A percentile compares a stretch with the other conserved stretches of the same genome.
Conservation (phyloP, 176 grass and related monocot species). For the Aegilops longissima region DNA sequence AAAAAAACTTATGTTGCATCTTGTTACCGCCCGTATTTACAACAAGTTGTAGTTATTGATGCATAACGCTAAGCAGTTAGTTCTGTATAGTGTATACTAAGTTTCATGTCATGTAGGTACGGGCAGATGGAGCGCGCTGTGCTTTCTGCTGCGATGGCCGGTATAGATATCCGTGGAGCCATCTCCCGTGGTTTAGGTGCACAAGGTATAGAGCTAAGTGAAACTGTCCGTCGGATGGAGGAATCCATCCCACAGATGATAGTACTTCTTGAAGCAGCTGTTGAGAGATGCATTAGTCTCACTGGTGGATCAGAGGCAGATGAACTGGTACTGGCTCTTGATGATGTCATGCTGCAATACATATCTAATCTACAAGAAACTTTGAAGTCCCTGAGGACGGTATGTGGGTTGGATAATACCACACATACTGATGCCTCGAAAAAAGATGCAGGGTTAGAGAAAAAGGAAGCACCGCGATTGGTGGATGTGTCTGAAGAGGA, state of each 20-base stretch:
- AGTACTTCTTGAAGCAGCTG: constrained; percentile 89
- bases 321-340: constrained; percentile 83
- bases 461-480: constrained; percentile 52
- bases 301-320: constrained; percentile 94
- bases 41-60: neutral
- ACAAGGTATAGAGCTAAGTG: constrained; percentile 98
- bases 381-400: constrained; percentile 77
- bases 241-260: constrained; percentile 95
- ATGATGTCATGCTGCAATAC: constrained; percentile 92
- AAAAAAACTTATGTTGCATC: neutral
- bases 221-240: constrained; percentile 98
- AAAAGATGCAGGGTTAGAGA: constrained; percentile 59
- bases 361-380: constrained; percentile 94
- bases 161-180: constrained; percentile 89
- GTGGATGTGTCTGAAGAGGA: constrained; percentile 93
- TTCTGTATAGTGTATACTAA: constrained; percentile 5
- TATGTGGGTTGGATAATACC: constrained; percentile 80
- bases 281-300: constrained; percentile 94
- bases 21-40: neutral
- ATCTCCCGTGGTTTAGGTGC: constrained; percentile 84
- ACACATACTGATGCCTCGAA: constrained; percentile 49
- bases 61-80: neutral
- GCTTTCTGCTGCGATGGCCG: constrained; percentile 77
- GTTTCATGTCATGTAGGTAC: constrained; percentile 53
- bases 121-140: constrained; percentile 95